Base-by-base conservation (phyloP, 2,329 filamentous ascomycete species). In the Arthrinium phaeospermum region DNA sequence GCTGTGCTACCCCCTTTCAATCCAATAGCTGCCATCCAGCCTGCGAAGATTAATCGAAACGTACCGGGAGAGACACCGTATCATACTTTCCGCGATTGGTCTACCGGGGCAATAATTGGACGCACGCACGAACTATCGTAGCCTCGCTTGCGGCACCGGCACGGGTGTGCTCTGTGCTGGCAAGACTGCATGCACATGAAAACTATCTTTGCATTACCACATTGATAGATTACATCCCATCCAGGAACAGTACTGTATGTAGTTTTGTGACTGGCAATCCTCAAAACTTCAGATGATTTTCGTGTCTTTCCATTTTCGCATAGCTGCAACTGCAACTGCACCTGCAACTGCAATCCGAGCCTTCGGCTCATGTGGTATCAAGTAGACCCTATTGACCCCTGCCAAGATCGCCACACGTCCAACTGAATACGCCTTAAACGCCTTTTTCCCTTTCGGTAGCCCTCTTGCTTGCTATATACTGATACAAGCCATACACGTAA, bases 311-410 rank as follows among this genome's bases (percentile, higher is more conserved):
- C 57, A 24, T 64, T 64, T 64, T 34, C 19, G n/a, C 34, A 41
- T 41, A 41, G 10, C 37, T 41, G 37, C n/a, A 64, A 41, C 34
- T 64, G 19, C 57, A 41, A 41, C 34, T n/a, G 41, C n/a, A 64
- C n/a, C 34, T 64, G 8, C n/a, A 64, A 41, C 34, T 64, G 8
- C 57, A 41, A 64, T 41, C 30, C 57, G 57, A 64, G 57, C 57
- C 57, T 41, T 64, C 34, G 57, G 30, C 57, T 64, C 57, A 64
- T 64, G 34, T 64, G 34, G 57, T 37, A 41, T 41, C 34, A 64
- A 64, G 30, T 64, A 64, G 57, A 64, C 57, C 57, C 57, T 64
- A n/a, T 64, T 64, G 57, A 64, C 57, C 57, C 34, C 57, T 41
- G 57, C 57, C 57, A 64, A 64, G 30, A 41, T 41, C 34, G 57